phyloP scores from a whole-genome alignment of 768 basidiomycete species.

The Pisolithus orientalis region DNA sequence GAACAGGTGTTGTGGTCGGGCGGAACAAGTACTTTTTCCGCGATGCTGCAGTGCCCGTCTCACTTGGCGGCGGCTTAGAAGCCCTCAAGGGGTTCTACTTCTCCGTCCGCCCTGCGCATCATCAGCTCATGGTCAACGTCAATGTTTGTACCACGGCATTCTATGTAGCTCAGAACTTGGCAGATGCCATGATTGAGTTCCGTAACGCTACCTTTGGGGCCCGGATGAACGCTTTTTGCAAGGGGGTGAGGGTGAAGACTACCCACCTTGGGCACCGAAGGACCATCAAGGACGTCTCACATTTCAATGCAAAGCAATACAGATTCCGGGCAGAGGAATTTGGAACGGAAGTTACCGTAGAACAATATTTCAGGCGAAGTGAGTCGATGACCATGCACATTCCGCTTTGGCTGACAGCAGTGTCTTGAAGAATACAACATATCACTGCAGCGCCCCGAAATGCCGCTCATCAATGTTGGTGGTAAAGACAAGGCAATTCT shows the following conservation, averaged over 20 bases:
- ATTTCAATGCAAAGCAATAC: conserved; percentile 33
- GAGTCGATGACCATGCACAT: conserved; percentile 7
- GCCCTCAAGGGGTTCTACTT: conserved; percentile 51
- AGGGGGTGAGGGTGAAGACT: conserved; percentile 59
- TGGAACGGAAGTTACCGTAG: conserved; percentile 36
- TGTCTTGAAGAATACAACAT: conserved; percentile 36
- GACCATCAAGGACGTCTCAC: conserved; percentile 52
- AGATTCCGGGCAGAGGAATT: conserved; percentile 36
- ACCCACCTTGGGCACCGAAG: conserved; percentile 72
- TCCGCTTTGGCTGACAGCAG: background rate
- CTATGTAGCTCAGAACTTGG: conserved; percentile 38
- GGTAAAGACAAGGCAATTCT: conserved; percentile 33
- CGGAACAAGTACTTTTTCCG: conserved; percentile 50
- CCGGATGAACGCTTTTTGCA: conserved; percentile 53
- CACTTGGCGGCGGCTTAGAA: conserved; percentile 47
- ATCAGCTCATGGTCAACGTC: conserved; percentile 48
- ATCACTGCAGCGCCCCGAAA: conserved; percentile 29
- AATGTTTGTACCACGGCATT: conserved; percentile 49
- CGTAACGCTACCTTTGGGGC: conserved; percentile 50
- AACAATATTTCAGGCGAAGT: conserved; percentile 44
- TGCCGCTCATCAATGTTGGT: conserved; percentile 46
- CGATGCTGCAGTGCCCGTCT: conserved; percentile 20
- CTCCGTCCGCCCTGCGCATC: conserved; percentile 34
- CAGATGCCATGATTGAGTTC: conserved; percentile 37
- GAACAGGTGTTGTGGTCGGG: conserved; percentile 46